Percentiles rank a stretch among this genome's conserved stretches.
Conservation (phyloP, 257 asterid genomes). For the Mentha longifolia region DNA sequence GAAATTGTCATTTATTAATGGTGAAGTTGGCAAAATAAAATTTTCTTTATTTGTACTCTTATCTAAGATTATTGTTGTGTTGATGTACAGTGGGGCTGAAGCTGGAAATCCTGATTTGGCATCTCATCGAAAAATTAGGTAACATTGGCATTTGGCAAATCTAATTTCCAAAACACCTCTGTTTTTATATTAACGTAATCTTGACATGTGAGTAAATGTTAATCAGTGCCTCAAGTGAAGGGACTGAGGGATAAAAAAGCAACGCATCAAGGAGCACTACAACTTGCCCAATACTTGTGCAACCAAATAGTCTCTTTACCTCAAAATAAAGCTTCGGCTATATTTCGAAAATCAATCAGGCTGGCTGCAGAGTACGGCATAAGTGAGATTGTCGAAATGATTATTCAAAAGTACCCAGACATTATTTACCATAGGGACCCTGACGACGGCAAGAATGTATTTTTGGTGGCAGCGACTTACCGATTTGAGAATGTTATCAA, state of each 20-base stretch:
- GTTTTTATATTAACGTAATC: neutral
- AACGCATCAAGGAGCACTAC: neutral
- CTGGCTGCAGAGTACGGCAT: neutral
- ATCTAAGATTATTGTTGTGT: no score
- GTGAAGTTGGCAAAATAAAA: no score
- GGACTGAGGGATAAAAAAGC: neutral
- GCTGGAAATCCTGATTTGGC: neutral
- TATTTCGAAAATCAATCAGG: neutral
- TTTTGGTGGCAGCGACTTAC: slow-evolving; percentile 12
- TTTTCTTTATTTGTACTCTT: no score
- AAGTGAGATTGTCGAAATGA: slow-evolving; percentile 29
- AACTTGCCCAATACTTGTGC: slow-evolving; percentile 6
- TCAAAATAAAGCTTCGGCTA: neutral
- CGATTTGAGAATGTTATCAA: slow-evolving; percentile 33
- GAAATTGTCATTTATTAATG: no score
- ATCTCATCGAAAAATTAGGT: no score
- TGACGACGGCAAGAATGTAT: neutral
- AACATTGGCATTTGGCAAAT: neutral
- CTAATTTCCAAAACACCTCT: neutral
- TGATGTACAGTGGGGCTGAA: no score
- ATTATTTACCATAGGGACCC: neutral
- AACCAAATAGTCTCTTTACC: slow-evolving; percentile 1
- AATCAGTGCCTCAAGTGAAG: slow-evolving; percentile 20
- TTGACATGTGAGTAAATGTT: no score
- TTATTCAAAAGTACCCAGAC: slow-evolving; percentile 9